Base-by-base conservation (phyloP, 164 flowering plant genomes). In the Tinospora cordifolia region DNA sequence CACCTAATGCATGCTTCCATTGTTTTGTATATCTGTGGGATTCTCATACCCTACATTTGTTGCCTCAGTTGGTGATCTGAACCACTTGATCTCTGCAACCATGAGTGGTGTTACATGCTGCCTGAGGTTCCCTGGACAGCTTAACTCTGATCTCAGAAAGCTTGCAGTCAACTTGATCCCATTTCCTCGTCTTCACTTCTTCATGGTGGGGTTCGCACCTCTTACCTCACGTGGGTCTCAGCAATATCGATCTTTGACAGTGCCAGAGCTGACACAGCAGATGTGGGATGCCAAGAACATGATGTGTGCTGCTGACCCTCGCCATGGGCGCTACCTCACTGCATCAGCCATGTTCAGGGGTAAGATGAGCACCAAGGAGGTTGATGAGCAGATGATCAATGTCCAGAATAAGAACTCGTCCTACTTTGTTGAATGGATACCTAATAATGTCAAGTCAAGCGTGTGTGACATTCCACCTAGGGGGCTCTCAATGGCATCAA, bases 211-310 rank as follows among this genome's bases (percentile, higher is more conserved):
- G 12, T 87, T 85, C 75, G 87, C 90, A 47, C 90, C 87, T 6
- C 76, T 86, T 57, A 86, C 90, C 22, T 86, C 90, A 2, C 86
- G 87, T 70, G 87, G 90, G 6, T 86, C 90, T 14, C 90, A 86
- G 81, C 87, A 81, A 69, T 86, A 86, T 63, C 84, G 86, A 24
- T 81, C 90, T 17, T 75, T 87, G 3, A 87, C 90, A 0, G 90
- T 85, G 47, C 90, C 89, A 0, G 89, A 86, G 71, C 79, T 86
- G 19, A 86, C 89, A 66, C 87, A 84, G 60, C 89, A 86, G 66
- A 87, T 87, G 90, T 87, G 90, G 90, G 90, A 86, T 75, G 44
- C 88, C 10, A 85, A 85, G 79, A 85, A 85, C 77, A 85, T 85
- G 88, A 85, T 30, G 36, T 30, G 36, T 30, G 36, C 36, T 30